Evolutionary conservation across 805 yeast genomes (phyloP), one percentile per base, ranked within the genome.

Genomic region (Maudiozyma saulgeensis): DNA sequence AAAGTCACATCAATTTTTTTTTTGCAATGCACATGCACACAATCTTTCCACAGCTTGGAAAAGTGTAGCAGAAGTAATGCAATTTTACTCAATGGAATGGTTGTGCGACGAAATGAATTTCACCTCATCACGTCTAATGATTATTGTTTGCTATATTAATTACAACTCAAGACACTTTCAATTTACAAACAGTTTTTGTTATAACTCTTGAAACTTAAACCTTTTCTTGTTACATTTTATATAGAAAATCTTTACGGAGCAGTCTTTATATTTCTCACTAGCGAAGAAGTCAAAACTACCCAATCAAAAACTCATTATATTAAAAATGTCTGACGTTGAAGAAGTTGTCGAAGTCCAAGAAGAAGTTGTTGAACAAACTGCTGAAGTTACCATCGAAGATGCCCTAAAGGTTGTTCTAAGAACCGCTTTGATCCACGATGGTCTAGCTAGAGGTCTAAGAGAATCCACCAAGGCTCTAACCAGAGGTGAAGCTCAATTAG

Each of bases 391-490:
- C 74, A 85, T 93, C 66, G 98, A 95, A 81, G 99, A 93, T 74
- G 96, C 97, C 73, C 81, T 93, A 75, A 88, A 89, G 81, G 93
- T 87, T 71, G 98, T 93, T 72, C 84, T 93, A 73, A 90, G 96
- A 84, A 89, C 93, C 75, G 83, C 99, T 66, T 83, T 93, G 74
- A 87, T 91, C 71, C 95, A 89, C 81, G 97, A 91, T 75, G 99
- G 99, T 79, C 87, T 93, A 77, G 98, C 98, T 75, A 91, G 99
- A 82, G 99, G 99, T 84, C 84, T 93, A 76, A 93, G 98, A 84
- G 99, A 93, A 82, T 95, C 98, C 64, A 87, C 97, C 71, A 93
- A 93, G 87, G 98, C 97, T 76, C 82, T 93, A 66, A 81, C 96
- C 70, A 81, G 88, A 76, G 88, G 96, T 75, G 95, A 90, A 78